phyloP scores from a whole-genome alignment of 805 yeast species.

The Lipomyces kockii region DNA sequence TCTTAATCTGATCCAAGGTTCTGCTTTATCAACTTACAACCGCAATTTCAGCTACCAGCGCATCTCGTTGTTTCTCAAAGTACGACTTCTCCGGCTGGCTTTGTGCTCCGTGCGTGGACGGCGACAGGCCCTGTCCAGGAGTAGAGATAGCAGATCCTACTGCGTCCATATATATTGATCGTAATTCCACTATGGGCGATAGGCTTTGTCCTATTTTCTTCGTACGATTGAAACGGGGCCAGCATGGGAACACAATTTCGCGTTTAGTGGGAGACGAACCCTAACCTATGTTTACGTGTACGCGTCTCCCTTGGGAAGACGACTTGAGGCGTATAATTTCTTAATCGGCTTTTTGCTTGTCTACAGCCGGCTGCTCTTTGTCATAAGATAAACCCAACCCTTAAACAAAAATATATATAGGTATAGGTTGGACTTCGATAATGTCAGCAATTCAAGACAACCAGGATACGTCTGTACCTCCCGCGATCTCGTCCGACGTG shows the following conservation, averaged over 20 bases:
- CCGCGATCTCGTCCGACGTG: conserved; percentile 18
- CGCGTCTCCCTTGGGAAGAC: background rate
- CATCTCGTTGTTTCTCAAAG: conserved; percentile 65
- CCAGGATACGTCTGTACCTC: background rate
- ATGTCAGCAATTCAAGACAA: conserved; percentile 7
- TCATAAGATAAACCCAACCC: too few species aligned
- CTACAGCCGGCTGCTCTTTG: too few species aligned
- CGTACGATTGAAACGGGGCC: too few species aligned
- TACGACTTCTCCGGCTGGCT: conserved; percentile 41
- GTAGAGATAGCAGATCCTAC: conserved; percentile 4
- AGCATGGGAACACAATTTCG: background rate
- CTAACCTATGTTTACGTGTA: conserved; percentile 10
- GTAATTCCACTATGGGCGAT: background rate
- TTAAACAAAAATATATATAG: too few species aligned
- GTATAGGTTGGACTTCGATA: background rate
- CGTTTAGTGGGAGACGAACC: background rate
- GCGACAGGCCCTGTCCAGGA: conserved; percentile 5
- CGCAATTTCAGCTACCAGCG: conserved; percentile 61
- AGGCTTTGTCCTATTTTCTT: background rate
- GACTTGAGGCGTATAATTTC: too few species aligned
- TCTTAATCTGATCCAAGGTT: background rate
- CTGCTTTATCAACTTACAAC: conserved; percentile 37
- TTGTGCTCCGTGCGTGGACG: conserved; percentile 4
- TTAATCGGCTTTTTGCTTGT: too few species aligned
- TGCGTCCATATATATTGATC: background rate